Percentiles rank a stretch among this genome's conserved stretches.
Conservation (phyloP, 805 yeast species). For the Kazachstania bromeliacearum region DNA sequence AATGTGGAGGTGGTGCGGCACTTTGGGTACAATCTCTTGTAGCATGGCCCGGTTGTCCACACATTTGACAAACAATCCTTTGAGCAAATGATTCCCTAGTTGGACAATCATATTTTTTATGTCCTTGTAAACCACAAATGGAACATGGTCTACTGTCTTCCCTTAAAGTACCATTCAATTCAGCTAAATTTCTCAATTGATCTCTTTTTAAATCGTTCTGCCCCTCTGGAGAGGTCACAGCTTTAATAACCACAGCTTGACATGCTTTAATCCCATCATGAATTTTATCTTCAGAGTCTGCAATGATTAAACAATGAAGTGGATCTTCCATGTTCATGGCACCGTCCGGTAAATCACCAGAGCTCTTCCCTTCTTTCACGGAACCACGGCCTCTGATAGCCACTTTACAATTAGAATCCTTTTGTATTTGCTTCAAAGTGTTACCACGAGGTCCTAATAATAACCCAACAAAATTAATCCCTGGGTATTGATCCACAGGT, state of each 20-base stretch:
- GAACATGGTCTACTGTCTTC: slow-evolving; percentile 63
- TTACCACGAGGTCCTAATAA: slow-evolving; percentile 93
- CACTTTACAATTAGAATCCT: slow-evolving; percentile 77
- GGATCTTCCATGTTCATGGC: slow-evolving; percentile 65
- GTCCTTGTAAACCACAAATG: slow-evolving; percentile 59
- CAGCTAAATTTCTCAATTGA: slow-evolving; percentile 86
- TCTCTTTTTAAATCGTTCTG: slow-evolving; percentile 85
- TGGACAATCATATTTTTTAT: slow-evolving; percentile 58
- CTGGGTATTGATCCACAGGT: slow-evolving; percentile 82
- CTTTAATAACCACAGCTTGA: slow-evolving; percentile 67
- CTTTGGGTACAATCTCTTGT: slow-evolving; percentile 85
- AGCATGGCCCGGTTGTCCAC: slow-evolving; percentile 80
- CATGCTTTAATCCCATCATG: slow-evolving; percentile 66
- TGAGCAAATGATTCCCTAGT: slow-evolving; percentile 40
- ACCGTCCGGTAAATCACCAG: slow-evolving; percentile 37
- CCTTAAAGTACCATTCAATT: slow-evolving; percentile 86
- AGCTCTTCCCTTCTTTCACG: slow-evolving; percentile 78
- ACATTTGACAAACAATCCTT: slow-evolving; percentile 57
- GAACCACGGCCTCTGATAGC: slow-evolving; percentile 95
- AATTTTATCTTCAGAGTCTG: slow-evolving; percentile 71
- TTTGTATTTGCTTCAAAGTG: slow-evolving; percentile 71
- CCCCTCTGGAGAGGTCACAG: slow-evolving; percentile 84
- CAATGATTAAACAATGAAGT: slow-evolving; percentile 77
- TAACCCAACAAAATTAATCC: slow-evolving; percentile 84
- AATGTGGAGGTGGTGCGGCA: slow-evolving; percentile 17